phyloP scores from a whole-genome alignment of 2,329 filamentous ascomycete genomes.

The Fusarium haematococcum region DNA sequence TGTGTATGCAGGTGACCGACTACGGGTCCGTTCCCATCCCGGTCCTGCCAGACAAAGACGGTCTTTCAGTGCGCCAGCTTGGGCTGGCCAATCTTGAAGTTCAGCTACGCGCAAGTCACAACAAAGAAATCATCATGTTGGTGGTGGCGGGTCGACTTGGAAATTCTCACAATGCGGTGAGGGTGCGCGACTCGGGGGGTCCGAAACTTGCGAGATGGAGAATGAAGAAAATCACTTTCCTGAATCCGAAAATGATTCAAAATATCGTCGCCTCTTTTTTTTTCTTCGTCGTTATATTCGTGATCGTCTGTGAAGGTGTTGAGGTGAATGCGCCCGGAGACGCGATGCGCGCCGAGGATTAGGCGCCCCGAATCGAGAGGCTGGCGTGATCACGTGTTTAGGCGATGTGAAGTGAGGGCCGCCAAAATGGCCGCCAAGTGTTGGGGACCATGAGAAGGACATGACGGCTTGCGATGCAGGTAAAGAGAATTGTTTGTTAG shows the following conservation, averaged over 20 bases:
- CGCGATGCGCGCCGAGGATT: slow-evolving; percentile 52
- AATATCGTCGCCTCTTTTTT: slow-evolving; percentile 1
- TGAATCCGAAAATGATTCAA: slow-evolving; percentile 2
- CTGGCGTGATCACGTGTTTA: slow-evolving; percentile 45
- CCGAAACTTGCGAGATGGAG: background rate
- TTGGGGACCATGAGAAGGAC: background rate
- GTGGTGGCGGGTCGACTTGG: slow-evolving; percentile 28
- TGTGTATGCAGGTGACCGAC: background rate
- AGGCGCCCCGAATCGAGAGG: slow-evolving; percentile 48
- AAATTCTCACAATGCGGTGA: background rate
- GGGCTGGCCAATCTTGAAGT: slow-evolving; percentile 34
- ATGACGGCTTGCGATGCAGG: background rate
- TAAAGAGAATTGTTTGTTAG: background rate
- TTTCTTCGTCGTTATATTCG: slow-evolving; percentile 34
- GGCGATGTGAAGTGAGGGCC: slow-evolving; percentile 6
- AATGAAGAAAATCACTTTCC: background rate
- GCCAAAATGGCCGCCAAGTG: background rate
- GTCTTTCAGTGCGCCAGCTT: slow-evolving; percentile 15
- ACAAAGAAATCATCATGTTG: slow-evolving; percentile 46
- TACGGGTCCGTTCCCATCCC: slow-evolving; percentile 11
- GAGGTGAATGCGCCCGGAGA: slow-evolving; percentile 39
- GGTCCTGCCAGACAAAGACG: slow-evolving; percentile 17
- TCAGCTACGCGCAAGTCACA: slow-evolving; percentile 28
- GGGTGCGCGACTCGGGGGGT: background rate
- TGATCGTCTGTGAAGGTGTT: slow-evolving; percentile 42